These are phyloP conservation scores for Bjerkandera adusta DNA, from an alignment of 1,284 basidiomycete species.

Conservation along the genomic window DNA sequence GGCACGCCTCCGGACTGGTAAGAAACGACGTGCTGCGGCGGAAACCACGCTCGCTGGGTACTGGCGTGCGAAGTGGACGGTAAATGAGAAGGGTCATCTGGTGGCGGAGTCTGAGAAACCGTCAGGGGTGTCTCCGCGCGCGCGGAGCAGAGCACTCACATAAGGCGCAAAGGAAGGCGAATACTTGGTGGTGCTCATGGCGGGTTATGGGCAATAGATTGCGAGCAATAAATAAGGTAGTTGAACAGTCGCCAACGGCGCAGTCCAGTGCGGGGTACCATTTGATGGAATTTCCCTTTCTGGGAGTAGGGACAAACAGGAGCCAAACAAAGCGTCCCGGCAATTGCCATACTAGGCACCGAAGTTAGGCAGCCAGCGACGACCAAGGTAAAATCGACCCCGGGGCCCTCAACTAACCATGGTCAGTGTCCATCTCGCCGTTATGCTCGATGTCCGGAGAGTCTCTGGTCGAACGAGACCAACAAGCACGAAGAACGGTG, in stretches of 20 bases:
- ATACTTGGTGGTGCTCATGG: slow-evolving; percentile 32
- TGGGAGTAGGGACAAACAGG: slow-evolving; percentile 5
- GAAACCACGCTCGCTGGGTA: slow-evolving; percentile 54
- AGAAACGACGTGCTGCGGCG: slow-evolving; percentile 39
- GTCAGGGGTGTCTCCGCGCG: neutral
- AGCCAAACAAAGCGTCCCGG: slow-evolving; percentile 12
- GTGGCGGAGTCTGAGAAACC: slow-evolving; percentile 50
- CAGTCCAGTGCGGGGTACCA: slow-evolving; percentile 1
- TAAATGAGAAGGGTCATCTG: slow-evolving; percentile 48
- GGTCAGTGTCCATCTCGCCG: slow-evolving; percentile 27
- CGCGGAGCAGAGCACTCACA: slow-evolving; percentile 32
- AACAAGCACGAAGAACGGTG: too few relatives aligned
- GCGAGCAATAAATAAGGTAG: slow-evolving; percentile 1
- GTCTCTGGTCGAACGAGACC: slow-evolving; percentile 4
- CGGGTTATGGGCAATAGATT: neutral
- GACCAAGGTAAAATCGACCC: slow-evolving; percentile 31
- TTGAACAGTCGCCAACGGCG: neutral
- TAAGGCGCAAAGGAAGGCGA: slow-evolving; percentile 50
- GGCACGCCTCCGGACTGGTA: slow-evolving; percentile 74
- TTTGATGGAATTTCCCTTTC: slow-evolving; percentile 4
- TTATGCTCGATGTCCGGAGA: slow-evolving; percentile 20
- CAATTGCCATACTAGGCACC: slow-evolving; percentile 13
- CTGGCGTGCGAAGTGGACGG: slow-evolving; percentile 28
- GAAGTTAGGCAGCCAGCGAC: slow-evolving; percentile 22
- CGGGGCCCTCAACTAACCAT: slow-evolving; percentile 28